Evolutionary conservation across 208 protist species (phyloP).

Genomic region (Leishmania guyanensis): DNA sequence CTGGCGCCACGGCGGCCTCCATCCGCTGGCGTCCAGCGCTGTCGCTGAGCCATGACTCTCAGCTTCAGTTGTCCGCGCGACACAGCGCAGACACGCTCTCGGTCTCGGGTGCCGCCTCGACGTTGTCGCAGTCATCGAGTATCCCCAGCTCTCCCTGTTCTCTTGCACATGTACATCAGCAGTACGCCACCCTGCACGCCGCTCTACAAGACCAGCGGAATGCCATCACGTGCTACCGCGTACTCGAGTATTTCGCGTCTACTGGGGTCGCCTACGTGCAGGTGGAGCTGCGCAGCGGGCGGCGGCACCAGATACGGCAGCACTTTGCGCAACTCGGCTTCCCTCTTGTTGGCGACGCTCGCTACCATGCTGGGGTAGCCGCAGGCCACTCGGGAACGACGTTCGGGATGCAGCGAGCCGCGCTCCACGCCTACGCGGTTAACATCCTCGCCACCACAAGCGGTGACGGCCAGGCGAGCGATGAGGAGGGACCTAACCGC

Average conservation of each 20-base stretch:
- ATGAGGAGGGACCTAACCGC: constrained; percentile 8
- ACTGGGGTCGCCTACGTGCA: constrained; percentile 66
- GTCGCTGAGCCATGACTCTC: not conserved
- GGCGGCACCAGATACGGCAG: constrained; percentile 85
- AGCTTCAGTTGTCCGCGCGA: not conserved
- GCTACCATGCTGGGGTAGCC: constrained; percentile 46
- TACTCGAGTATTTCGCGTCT: constrained; percentile 62
- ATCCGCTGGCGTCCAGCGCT: constrained; percentile 3
- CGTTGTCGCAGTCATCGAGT: not conserved
- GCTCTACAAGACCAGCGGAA: constrained; percentile 42
- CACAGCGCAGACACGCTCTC: not conserved
- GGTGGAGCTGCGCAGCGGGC: constrained; percentile 58
- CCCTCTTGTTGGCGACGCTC: constrained; percentile 69
- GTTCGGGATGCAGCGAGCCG: constrained; percentile 13
- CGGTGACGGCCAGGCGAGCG: not conserved
- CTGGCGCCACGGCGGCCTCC: constrained; percentile 14
- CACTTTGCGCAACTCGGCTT: constrained; percentile 70
- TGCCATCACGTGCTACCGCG: constrained; percentile 63
- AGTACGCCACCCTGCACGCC: constrained; percentile 16
- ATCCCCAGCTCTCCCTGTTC: not conserved
- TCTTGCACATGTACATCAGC: not conserved
- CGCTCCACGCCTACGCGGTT: constrained; percentile 36
- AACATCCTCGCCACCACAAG: constrained; percentile 33
- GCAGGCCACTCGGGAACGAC: constrained; percentile 3
- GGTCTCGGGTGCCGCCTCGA: not conserved